phyloP scores from a whole-genome alignment of 2,329 filamentous ascomycete genomes.

The Aspergillus versicolor region DNA sequence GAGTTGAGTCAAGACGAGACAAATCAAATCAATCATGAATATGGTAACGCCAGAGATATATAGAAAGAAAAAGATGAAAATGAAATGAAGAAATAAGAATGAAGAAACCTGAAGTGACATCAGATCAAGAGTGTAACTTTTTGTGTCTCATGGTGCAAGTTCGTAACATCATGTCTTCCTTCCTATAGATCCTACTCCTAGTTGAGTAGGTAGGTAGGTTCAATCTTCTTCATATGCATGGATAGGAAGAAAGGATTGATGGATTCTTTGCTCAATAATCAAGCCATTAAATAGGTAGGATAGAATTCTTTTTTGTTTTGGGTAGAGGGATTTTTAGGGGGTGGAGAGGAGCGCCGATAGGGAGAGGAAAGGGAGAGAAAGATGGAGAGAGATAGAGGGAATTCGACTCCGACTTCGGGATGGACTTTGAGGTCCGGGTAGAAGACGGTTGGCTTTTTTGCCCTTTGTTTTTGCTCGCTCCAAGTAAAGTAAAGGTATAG shows the following conservation, averaged over 20 bases:
- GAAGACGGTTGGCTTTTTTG: slow-evolving; percentile 2
- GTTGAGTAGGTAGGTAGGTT: neutral
- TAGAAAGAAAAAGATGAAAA: neutral
- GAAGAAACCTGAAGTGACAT: neutral
- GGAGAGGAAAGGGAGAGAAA: neutral
- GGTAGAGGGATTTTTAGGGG: neutral
- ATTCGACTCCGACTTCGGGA: neutral
- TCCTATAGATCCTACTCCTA: neutral
- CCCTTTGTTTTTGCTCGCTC: slow-evolving; percentile 17
- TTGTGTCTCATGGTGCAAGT: slow-evolving; percentile 4
- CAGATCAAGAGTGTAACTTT: slow-evolving; percentile 1
- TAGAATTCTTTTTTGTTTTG: neutral
- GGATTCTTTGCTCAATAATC: neutral
- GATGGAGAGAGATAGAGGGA: neutral
- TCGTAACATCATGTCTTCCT: slow-evolving; percentile 8
- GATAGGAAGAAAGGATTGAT: neutral
- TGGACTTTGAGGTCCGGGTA: neutral
- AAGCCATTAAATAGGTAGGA: slow-evolving; percentile 8
- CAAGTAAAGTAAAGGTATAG: slow-evolving; percentile 13
- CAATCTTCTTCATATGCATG: neutral
- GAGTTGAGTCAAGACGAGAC: neutral
- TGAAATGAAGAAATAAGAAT: neutral
- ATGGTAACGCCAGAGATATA: neutral
- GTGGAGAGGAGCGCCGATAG: neutral
- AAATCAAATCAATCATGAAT: neutral